Base-by-base conservation (phyloP, 441 rosid genomes). In the Rhodomyrtus psidioides region DNA sequence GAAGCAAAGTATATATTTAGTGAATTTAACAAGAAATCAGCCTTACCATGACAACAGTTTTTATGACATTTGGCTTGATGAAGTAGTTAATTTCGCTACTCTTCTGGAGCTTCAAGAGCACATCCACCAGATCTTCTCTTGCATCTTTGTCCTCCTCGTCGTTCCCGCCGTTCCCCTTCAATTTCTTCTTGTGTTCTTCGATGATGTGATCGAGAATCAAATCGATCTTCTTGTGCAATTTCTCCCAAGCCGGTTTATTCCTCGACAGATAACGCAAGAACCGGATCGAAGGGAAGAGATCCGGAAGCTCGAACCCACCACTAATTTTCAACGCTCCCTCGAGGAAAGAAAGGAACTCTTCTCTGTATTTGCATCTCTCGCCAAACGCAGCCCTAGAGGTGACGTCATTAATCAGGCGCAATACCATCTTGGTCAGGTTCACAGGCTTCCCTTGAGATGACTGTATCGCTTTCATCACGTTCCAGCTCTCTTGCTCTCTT, bases 61-160 rank as follows among this genome's bases (percentile, higher is more conserved):
- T 81, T 0, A 81, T 81, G 57, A 51, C 83, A 10, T 81, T 39
- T 27, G 55, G 54, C 14, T 51, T 87, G 1, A 91, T 27, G 34
- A 86, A 55, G 86, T 84, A 84, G n/a, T 86, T 86, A 60, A 83
- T 86, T 30, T 75, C 85, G 23, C 84, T 87, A 44, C 39, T 83
- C 83, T 90, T 81, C 58, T 87, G 87, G 70, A 90, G 60, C 28
- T 85, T 91, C 46, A 91, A 34, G 23, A 91, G 90, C 56, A 88
- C 90, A 75, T 87, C 88, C 21, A 89, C 86, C 5, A 90, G 79
- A 87, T 89, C 89, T 83, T 91, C 91, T 21, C 85, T 57, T 21
- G 74, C 85, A 24, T 44, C 59, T 10, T 84, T 53, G 19, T 46
- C 51, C 51, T 81, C 58, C 19, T 49, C 83, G 7, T 81, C 28